phyloP scores from a whole-genome alignment of 208 protist species.

The Crithidia mellificae region DNA sequence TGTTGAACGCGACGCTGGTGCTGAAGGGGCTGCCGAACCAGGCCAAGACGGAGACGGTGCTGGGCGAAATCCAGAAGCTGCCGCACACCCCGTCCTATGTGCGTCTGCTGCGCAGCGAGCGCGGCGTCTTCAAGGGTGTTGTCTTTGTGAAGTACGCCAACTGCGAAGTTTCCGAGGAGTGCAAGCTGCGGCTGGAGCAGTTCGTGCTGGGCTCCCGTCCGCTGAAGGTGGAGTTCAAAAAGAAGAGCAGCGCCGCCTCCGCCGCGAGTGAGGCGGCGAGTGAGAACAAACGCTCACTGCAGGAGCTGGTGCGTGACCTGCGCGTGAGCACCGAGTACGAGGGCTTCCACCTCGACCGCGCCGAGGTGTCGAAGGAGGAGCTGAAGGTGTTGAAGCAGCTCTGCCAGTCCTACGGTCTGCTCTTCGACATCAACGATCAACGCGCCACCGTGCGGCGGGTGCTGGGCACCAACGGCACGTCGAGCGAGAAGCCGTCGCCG shows the following conservation, averaged over 20 bases:
- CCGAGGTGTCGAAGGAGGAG: slow-evolving; percentile 67
- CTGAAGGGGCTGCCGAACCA: slow-evolving; percentile 79
- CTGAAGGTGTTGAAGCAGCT: slow-evolving; percentile 79
- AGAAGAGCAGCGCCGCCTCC: slow-evolving; percentile 45
- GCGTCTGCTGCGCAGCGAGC: slow-evolving; percentile 77
- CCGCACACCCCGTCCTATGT: slow-evolving; percentile 78
- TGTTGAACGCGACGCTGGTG: slow-evolving; percentile 77
- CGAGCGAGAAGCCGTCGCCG: slow-evolving; percentile 61
- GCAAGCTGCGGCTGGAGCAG: slow-evolving; percentile 84
- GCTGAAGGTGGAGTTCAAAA: slow-evolving; percentile 87
- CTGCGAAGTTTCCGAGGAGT: slow-evolving; percentile 92
- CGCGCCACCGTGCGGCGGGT: slow-evolving; percentile 70
- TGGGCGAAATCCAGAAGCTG: slow-evolving; percentile 62
- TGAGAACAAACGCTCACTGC: slow-evolving; percentile 46
- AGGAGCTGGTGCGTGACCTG: slow-evolving; percentile 76
- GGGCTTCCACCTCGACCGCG: slow-evolving; percentile 62
- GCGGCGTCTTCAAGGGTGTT: slow-evolving; percentile 82
- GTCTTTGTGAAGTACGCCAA: slow-evolving; percentile 87
- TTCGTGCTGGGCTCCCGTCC: slow-evolving; percentile 55
- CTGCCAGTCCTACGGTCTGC: slow-evolving; percentile 70
- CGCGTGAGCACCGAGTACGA: slow-evolving; percentile 80
- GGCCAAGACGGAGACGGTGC: slow-evolving; percentile 60
- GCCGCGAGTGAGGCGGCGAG: background rate
- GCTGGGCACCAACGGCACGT: slow-evolving; percentile 34
- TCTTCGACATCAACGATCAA: slow-evolving; percentile 59